phyloP scores from a whole-genome alignment of 2,329 filamentous ascomycete genomes.

The Paraphaeosphaeria minitans region DNA sequence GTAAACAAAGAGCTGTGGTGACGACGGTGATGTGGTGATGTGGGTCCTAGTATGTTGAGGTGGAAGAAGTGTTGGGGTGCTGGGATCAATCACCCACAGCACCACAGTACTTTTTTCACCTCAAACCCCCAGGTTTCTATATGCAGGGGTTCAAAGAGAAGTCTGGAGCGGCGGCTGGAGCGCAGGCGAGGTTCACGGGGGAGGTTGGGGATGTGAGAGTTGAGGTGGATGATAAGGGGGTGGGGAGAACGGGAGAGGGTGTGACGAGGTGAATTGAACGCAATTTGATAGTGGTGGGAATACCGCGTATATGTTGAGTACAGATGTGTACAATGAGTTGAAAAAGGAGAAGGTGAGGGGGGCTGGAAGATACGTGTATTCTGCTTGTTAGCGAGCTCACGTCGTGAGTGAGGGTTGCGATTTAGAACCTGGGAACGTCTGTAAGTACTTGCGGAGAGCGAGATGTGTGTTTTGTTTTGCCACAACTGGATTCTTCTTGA shows the following conservation, averaged over 20 bases:
- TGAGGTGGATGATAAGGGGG: background rate
- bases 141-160: background rate
- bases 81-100: too few species aligned
- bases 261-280: background rate
- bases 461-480: background rate
- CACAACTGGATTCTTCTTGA: too few species aligned
- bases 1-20: too few species aligned
- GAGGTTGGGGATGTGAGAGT: background rate
- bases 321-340: background rate
- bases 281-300: background rate
- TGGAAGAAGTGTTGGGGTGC: too few species aligned
- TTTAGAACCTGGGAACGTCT: background rate
- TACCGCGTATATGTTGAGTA: conserved; percentile 3
- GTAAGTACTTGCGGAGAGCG: background rate
- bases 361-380: conserved; percentile 1
- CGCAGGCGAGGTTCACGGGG: background rate
- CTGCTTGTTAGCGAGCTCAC: background rate
- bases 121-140: too few species aligned
- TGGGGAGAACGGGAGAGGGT: background rate
- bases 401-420: background rate
- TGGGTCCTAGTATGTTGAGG: too few species aligned
- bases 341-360: background rate
- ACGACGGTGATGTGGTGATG: too few species aligned
- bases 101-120: too few species aligned
- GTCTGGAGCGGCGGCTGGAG: background rate